Percentiles rank a stretch among this genome's conserved stretches.
phyloP scores from a whole-genome alignment of 768 basidiomycete genomes.

The Asterophora lycoperdoides region DNA sequence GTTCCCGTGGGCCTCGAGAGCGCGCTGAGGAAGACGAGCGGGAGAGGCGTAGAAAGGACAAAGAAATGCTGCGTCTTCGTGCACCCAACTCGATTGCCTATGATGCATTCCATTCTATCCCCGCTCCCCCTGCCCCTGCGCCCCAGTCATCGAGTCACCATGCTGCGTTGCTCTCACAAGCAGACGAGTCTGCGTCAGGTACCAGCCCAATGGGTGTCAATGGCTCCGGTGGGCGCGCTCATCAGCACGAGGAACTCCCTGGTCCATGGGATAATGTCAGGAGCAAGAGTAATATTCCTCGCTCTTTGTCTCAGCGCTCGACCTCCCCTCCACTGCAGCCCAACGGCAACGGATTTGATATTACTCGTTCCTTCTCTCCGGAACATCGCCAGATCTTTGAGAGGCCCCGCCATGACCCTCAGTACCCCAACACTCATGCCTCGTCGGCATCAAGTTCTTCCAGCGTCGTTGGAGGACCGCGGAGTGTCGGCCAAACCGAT shows the following conservation, averaged over 20 bases:
- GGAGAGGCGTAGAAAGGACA: constrained; percentile 48
- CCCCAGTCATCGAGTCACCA: constrained; percentile 29
- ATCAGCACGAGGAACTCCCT: constrained; percentile 29
- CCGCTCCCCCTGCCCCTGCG: constrained; percentile 19
- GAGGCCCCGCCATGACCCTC: constrained; percentile 15
- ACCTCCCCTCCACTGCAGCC: constrained; percentile 25
- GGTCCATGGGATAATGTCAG: constrained; percentile 44
- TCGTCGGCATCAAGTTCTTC: constrained; percentile 31
- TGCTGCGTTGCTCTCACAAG: constrained; percentile 15
- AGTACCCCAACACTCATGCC: constrained; percentile 8
- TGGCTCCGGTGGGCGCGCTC: constrained; percentile 14
- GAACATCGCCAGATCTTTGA: constrained; percentile 17
- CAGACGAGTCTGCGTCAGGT: constrained; percentile 11
- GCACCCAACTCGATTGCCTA: constrained; percentile 48
- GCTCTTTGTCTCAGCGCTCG: constrained; percentile 32
- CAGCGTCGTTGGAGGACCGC: constrained; percentile 24
- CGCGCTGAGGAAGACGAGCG: constrained; percentile 60
- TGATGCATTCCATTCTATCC: constrained; percentile 76
- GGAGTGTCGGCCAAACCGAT: constrained; percentile 16
- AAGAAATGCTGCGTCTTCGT: constrained; percentile 41
- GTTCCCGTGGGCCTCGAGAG: constrained; percentile 54
- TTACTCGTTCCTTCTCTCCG: constrained; percentile 14
- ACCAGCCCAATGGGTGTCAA: constrained; percentile 17
- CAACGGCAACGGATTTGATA: constrained; percentile 7
- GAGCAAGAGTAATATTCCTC: constrained; percentile 11